Evolutionary conservation across 2,329 filamentous ascomycete genomes (phyloP), one percentile per base, ranked within the genome.

Genomic region (Zymoseptoria ardabiliae): DNA sequence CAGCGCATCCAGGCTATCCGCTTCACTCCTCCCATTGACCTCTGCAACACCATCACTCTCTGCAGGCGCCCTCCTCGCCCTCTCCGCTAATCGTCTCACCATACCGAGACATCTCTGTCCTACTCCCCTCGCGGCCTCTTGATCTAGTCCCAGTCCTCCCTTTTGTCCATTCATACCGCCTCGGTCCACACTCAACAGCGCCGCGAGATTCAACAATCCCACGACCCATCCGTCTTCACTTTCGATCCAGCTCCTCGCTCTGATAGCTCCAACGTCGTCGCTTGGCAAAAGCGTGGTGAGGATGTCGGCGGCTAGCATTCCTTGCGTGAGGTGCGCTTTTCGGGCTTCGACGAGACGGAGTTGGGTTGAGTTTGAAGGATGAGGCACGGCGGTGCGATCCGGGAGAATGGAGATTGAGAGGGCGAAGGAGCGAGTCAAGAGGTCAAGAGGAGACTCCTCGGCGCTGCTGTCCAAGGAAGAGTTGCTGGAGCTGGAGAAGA

Each of bases 251-350:
- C 83, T 80, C 58, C 85, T 84, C 3, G 92, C 88, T 3, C 35
- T 45, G 2, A n/a, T 45, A 7, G 97, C 76, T 3, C 84, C 82
- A 17, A 67, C 62, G n/a, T 71, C 66, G 50, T 68, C 69, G 45
- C 63, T 63, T 3, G 68, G 70, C 2, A 85, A 84, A 25, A 97
- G 79, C 9, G 86, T 86, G 0, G 91, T 85, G 2, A 97, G 77
- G 55, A 97, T 95, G 66, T 97, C 92, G 0, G 91, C 92, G 1
- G 91, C 89, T 5, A 97, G 80, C 68, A 97, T 84, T 1, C 91
- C 92, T 75, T 99, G 94, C 82, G 96, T 94, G 10, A 99, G 77
- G 68, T 91, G 87, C 0, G 94, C 88, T 74, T 96, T 96, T 58
- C 94, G 86, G 3, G 84, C 85, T 71, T 97, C 91, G 4, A 94